Evolutionary conservation across 2,329 filamentous ascomycete genomes (phyloP), one percentile per base, ranked within the genome.

Genomic region (Fusarium dlaminii): DNA sequence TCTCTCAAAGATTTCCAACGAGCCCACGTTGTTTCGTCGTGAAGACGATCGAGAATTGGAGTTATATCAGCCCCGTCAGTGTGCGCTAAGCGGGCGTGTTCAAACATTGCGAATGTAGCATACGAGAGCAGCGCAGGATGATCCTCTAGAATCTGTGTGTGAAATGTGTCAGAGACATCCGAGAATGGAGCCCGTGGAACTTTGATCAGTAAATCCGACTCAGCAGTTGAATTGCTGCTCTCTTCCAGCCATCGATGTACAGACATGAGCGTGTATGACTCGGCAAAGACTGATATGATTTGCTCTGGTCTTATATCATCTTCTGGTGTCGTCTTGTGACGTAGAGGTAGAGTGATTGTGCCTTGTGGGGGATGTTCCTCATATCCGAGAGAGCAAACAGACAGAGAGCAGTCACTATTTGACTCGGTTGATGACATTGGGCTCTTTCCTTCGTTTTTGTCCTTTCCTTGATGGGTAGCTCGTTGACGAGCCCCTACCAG

Each of bases 261-360:
- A 15, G 39, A 13, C 13, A 15, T 15, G 13, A 40, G n/a, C 0
- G 1, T 0, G 13, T n/a, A 9, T 40, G 39, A 15, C 1, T 40
- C 8, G 0, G 39, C 0, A n/a, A 22, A 6, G 8, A 1, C 39
- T 40, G 22, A 0, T 4, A 10, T n/a, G 14, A 9, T 9, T 40
- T 40, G 5, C 0, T 5, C 22, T 15, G 39, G 1, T 2, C 22
- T 2, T 14, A 0, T 2, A 40, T 40, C 22, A 40, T 40, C 13
- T 22, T 9, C 39, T 40, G 8, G 3, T 6, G 13, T n/a, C 2
- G 0, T n/a, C 8, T 10, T 40, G 5, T 0, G 22, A 40, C 8
- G 39, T 9, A 40, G 22, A 40, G 22, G 39, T 10, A 40, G 13
- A 2, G 8, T 15, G 2, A 15, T 40, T 2, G 22, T 40, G 39